These are phyloP conservation scores for Endocladia muricata DNA, from an alignment of 31 red algal genomes.

Conservation along the genomic window DNA sequence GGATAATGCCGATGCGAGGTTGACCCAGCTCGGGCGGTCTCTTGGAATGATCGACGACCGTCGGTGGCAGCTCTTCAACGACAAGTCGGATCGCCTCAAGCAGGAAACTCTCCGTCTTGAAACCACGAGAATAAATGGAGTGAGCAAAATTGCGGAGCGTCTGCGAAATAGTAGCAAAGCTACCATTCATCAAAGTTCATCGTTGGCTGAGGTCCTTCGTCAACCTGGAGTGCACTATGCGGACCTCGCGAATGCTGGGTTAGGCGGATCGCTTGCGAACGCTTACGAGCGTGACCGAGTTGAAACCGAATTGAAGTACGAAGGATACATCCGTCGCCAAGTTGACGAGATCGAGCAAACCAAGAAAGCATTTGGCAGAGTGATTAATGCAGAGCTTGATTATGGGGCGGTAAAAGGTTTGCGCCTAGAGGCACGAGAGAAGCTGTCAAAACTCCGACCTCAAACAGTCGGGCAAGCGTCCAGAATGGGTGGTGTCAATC, in stretches of 20 bases:
- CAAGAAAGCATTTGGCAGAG: constrained; percentile 13
- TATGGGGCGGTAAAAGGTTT: constrained; percentile 72
- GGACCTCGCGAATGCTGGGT: constrained; percentile 28
- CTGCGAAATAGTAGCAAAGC: constrained; percentile 18
- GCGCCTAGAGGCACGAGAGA: constrained; percentile 81
- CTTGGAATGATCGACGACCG: constrained; percentile 90
- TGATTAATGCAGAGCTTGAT: constrained; percentile 62
- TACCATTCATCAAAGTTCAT: constrained; percentile 35
- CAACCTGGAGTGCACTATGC: constrained; percentile 77
- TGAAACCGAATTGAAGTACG: constrained; percentile 92
- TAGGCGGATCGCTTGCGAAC: constrained; percentile 45
- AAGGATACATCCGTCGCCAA: constrained; percentile 91
- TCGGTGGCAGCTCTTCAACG: constrained; percentile 68
- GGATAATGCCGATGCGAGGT: constrained; percentile 91
- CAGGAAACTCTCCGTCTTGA: constrained; percentile 60
- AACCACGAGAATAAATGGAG: constrained; percentile 22
- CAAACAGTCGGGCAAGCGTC: constrained; percentile 89
- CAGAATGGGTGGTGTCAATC: constrained; percentile 92
- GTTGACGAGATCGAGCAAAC: constrained; percentile 69
- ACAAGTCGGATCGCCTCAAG: constrained; percentile 63
- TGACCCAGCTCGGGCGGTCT: constrained; percentile 75
- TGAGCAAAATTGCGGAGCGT: constrained; percentile 18
- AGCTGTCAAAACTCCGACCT: constrained; percentile 73
- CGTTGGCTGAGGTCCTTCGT: constrained; percentile 62
- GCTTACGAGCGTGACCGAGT: constrained; percentile 79